These are phyloP conservation scores for Ascochyta koolunga DNA, from an alignment of 2,329 filamentous ascomycete genomes.

Conservation along the genomic window DNA sequence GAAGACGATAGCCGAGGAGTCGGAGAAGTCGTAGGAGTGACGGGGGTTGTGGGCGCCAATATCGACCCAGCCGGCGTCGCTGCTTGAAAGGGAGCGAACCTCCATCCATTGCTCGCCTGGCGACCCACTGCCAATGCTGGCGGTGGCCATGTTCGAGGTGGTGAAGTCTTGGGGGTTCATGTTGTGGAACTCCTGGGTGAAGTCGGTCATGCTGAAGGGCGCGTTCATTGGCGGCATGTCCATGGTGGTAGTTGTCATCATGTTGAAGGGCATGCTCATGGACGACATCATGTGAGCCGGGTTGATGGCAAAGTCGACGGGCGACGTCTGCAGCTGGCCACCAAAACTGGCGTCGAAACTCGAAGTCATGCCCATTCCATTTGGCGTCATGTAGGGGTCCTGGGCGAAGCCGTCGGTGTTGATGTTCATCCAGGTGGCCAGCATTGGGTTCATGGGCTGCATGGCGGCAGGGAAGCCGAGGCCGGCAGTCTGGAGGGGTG, in stretches of 20 bases:
- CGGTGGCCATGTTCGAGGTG: constrained; percentile 28
- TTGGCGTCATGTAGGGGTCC: constrained; percentile 30
- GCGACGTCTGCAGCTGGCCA: constrained; percentile 52
- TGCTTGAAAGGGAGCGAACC: constrained; percentile 82
- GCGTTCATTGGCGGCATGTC: constrained; percentile 45
- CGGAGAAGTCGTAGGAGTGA: constrained; percentile 72
- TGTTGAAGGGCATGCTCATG: constrained; percentile 51
- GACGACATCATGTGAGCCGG: constrained; percentile 50
- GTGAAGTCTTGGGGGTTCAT: constrained; percentile 54
- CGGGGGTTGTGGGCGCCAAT: constrained; percentile 65
- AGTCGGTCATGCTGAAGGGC: constrained; percentile 64
- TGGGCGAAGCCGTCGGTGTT: constrained; percentile 39
- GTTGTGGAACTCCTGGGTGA: constrained; percentile 70
- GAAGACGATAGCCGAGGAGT: constrained; percentile 71
- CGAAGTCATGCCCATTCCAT: constrained; percentile 42
- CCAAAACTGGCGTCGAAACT: constrained; percentile 50
- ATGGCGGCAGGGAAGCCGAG: constrained; percentile 43
- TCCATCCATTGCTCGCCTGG: constrained; percentile 83
- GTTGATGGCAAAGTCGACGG: constrained; percentile 55
- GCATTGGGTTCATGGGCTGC: constrained; percentile 43
- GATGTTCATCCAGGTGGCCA: constrained; percentile 54
- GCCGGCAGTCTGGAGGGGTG: constrained; percentile 43
- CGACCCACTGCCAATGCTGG: constrained; percentile 62
- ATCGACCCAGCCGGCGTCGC: constrained; percentile 85
- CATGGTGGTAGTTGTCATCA: constrained; percentile 52